Evolutionary conservation across 2,329 filamentous ascomycete species (phyloP), one percentile per base, ranked within the genome.

Genomic region (Fusarium sp.): DNA sequence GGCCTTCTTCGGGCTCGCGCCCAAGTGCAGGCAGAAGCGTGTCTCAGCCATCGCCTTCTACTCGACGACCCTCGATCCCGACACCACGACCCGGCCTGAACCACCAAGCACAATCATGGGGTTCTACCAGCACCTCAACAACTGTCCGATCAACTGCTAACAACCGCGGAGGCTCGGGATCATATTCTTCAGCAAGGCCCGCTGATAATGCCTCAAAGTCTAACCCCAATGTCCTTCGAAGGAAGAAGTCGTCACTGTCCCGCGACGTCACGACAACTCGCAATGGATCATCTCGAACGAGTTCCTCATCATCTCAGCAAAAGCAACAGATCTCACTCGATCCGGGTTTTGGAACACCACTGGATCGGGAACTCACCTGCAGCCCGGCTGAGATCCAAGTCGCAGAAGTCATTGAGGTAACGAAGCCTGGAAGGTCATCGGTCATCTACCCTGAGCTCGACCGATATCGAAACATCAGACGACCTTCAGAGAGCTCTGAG

Each of bases 371-470:
- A 49, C 75, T 85, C 35, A 85, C 84, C 0, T 81, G 83, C 38
- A 88, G 84, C 51, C 85, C 86, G 1, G 81, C 81, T 42, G 84
- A 87, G 44, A 81, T 85, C n/a, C 82, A 81, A 44, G 67, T 81
- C 11, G 81, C 83, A 10, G 85, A 86, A 42, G 79, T 79, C n/a
- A 69, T 83, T 24, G 86, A 88, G 44, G 74, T 83, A 36, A 79
- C 81, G 36, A 83, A 80, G 46, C 77, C 81, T 27, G 77, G 80
- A 8, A 85, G 85, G 24, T 80, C 85, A 8, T 83, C 86, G 42
- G 85, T 84, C 14, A 85, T 89, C 63, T 89, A 89, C 71, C 90
- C 90, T 2, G 90, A 92, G 73, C 80, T 92, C 20, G 90, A 92
- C 78, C 86, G 90, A 35, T 92, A 92, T 76, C 84, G 88, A 71